Evolutionary conservation across 2,329 filamentous ascomycete species (phyloP).

Genomic region (Phialemonium atrogriseum): DNA sequence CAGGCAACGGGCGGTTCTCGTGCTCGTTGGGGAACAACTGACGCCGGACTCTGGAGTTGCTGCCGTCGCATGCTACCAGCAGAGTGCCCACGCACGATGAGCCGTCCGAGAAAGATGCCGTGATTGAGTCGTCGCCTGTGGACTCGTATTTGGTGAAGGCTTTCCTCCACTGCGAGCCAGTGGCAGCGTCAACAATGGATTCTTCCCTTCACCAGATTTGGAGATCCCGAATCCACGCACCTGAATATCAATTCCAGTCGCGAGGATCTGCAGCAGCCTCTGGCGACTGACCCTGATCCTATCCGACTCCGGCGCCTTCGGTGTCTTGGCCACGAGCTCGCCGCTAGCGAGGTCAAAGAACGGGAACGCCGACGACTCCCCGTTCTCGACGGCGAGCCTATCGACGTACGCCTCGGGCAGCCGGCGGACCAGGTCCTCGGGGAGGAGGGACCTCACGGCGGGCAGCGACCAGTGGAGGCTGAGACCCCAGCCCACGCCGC

Average conservation of each 20-base stretch:
- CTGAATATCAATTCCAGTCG: conserved; percentile 36
- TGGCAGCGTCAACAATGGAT: not conserved
- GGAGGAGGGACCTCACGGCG: conserved; percentile 41
- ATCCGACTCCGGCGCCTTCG: conserved; percentile 31
- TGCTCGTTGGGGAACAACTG: conserved; percentile 25
- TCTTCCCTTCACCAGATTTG: not conserved
- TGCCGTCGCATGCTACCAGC: conserved; percentile 43
- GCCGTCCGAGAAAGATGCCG: conserved; percentile 37
- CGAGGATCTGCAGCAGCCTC: conserved; percentile 35
- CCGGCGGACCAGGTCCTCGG: conserved; percentile 32
- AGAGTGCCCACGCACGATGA: conserved; percentile 30
- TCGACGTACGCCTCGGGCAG: conserved; percentile 46
- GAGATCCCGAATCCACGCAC: conserved; percentile 16
- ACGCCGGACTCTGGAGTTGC: conserved; percentile 32
- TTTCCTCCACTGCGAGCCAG: conserved; percentile 29
- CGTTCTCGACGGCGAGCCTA: conserved; percentile 35
- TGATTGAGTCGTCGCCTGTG: conserved; percentile 22
- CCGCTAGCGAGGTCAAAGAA: conserved; percentile 48
- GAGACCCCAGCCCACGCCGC: conserved; percentile 51
- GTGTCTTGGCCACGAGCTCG: conserved; percentile 30
- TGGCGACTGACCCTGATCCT: conserved; percentile 40
- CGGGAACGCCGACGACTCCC: conserved; percentile 39
- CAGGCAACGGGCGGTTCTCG: conserved; percentile 32
- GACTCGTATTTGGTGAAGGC: conserved; percentile 22
- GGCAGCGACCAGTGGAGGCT: conserved; percentile 56